Conservation (phyloP, 2,329 filamentous ascomycete species). For the Penicillium sp. region DNA sequence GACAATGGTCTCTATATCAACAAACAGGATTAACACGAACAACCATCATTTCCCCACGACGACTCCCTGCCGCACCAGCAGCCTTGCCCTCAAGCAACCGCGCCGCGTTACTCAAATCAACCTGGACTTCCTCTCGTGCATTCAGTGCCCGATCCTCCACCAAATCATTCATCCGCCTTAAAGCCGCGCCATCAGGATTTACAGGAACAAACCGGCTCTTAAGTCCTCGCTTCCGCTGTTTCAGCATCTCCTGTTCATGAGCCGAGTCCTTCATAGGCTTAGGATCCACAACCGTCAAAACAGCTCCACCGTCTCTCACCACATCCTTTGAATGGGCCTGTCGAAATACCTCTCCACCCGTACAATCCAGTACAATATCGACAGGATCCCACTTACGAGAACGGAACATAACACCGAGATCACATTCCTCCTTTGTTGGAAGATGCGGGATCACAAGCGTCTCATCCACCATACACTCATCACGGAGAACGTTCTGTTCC, state of each 20-base stretch:
- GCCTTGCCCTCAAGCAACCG: slow-evolving; percentile 34
- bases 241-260: slow-evolving; percentile 19
- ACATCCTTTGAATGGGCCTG: slow-evolving; percentile 34
- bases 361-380: slow-evolving; percentile 44
- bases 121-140: slow-evolving; percentile 34
- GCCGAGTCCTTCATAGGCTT: slow-evolving; percentile 21
- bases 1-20: background rate
- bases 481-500: slow-evolving; percentile 29
- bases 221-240: slow-evolving; percentile 24
- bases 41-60: slow-evolving; percentile 34
- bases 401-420: slow-evolving; percentile 34
- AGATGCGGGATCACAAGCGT: slow-evolving; percentile 32
- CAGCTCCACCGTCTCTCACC: slow-evolving; percentile 33
- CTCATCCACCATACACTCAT: slow-evolving; percentile 34
- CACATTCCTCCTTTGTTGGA: slow-evolving; percentile 24
- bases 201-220: slow-evolving; percentile 39
- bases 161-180: slow-evolving; percentile 36
- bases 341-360: slow-evolving; percentile 34
- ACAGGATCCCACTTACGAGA: slow-evolving; percentile 35
- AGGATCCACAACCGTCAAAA: slow-evolving; percentile 37
- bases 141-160: slow-evolving; percentile 36
- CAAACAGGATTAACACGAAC: slow-evolving; percentile 21
- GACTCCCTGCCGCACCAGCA: slow-evolving; percentile 27
- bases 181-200: slow-evolving; percentile 34
- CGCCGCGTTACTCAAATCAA: slow-evolving; percentile 36